Evolutionary conservation across 1,284 basidiomycete species (phyloP), one percentile per base, ranked within the genome.

Genomic region (Malassezia furfur): DNA sequence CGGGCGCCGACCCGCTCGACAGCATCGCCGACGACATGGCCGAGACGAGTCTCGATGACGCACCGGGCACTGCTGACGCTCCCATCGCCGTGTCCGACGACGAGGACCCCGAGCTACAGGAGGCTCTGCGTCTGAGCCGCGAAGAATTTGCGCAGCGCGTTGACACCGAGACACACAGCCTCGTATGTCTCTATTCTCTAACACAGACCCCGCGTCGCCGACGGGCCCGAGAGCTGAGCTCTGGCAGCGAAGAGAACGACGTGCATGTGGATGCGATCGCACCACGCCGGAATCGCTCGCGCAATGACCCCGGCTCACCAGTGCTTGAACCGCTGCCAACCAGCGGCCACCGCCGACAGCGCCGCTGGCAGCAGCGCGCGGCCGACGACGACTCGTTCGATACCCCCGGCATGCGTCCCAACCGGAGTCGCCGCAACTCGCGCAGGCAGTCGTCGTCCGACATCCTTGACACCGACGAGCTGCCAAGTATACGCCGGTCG

Each of bases 241-340:
- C 30, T 28, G 52, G 32, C 41, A 39, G 30, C 34, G 45, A 25
- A 53, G 59, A 47, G 19, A 64, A 65, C 3, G 67, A 70, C 48
- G 65, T 54, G 21, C 63, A 70, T 45, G 59, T 70, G n/a, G 67
- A 70, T 40, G 61, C 62, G 2, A 68, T 70, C 22, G 67, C 67
- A 3, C 67, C 67, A 1, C 22, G 17, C 5, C 44, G 59, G 6
- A 32, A 50, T 6, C 57, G 57, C 12, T 11, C 12, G 19, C 34
- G 46, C 5, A 36, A 37, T 31, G 43, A 45, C 6, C 2, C 14
- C 8, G 14, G 12, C 1, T 25, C 40, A 5, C 14, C 40, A 12
- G 1, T 32, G 4, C 4, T 45, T 9, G 43, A 45, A 12, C 17
- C 15, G 15, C 19, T 38, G 7, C 49, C 49, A 3, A 21, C n/a